Evolutionary conservation across 345 rosid species (phyloP), one percentile per base, ranked within the genome.

Genomic region (Hibiscus tridactylites): DNA sequence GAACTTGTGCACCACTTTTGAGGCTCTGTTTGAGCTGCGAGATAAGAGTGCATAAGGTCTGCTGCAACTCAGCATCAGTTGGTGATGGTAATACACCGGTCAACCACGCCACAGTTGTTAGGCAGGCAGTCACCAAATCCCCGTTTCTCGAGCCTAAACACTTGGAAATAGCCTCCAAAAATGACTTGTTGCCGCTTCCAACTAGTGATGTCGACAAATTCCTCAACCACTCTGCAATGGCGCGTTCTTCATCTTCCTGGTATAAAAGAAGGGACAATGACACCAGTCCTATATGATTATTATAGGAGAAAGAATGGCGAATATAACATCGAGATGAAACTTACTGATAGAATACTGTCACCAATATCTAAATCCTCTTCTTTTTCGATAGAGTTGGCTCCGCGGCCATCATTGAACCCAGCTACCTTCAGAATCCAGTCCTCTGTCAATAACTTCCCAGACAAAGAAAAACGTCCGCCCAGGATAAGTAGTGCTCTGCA

Each of bases 361-460:
- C 71, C 72, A 10, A 16, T 9, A 3, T 17, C 62, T 39, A 71
- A 73, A 73, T 78, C 65, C 29, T 73, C 74, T 67, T 60, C 81
- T 46, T 66, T 68, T 19, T 61, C 49, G 10, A 19, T 24, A 72
- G 75, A 44, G 24, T 71, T 77, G 16, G n/a, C 68, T 65, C 71
- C 72, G 39, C 33, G 61, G 26, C 21, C 52, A n/a, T 68, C 65
- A n/a, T 61, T 26, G 68, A 72, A 77, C 31, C 83, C 85, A 58
- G 86, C 86, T 77, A 78, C 76, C 77, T 81, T 82, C 42, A 84
- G 77, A 29, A 81, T 75, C 88, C 87, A 88, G 70, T 68, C 72
- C 73, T 80, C 85, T 9, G 71, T 74, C 74, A 71, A 57, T 72
- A 74, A 65, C 74, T 74, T 75, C 71, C 80, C 78, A 15, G 83